Evolutionary conservation across 306 rosid genomes (phyloP), one percentile per base, ranked within the genome.

Genomic region (Glycine soja): DNA sequence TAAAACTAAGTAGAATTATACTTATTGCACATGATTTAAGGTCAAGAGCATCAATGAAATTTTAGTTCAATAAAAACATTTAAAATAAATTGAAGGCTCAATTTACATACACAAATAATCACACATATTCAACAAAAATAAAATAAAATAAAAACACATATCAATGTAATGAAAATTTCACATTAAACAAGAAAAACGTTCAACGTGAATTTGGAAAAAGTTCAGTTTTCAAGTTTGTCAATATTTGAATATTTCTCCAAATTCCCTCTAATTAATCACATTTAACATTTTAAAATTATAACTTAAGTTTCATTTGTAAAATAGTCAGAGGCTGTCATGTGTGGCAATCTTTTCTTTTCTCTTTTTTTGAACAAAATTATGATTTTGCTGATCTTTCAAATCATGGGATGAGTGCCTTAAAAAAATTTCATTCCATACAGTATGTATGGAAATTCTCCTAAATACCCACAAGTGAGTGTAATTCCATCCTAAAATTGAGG

Each of bases 1-100:
- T 56, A 36, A 81, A 82, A 47, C 50, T 78, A 56, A 4, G 40
- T 51, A 71, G 34, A 72, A 83, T 19, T 62, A 52, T 24, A 82
- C 53, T 46, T 52, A 46, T 13, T 74, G 71, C 72, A 82, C 68
- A 62, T 54, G 57, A 34, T 24, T 75, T 62, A 45, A 38, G 58
- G 59, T 67, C 16, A 78, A 72, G 8, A 19, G 43, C 46, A 52
- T 62, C 48, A 32, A 62, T 14, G 46, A 80, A 79, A 4, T 1
- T 56, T 75, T 74, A 30, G 12, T 45, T 4, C 30, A 53, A 18
- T 30, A 32, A 52, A 67, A 65, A 51, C 3, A 36, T 61, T 14
- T 4, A 69, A 76, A 63, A 50, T 69, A 52, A 42, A 15, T 40
- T 77, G 62, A 83, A 64, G 10, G 19, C 50, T 72, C 65, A 65